phyloP scores from a whole-genome alignment of 2,329 filamentous ascomycete genomes.

The Kalaharituber pfeilii region DNA sequence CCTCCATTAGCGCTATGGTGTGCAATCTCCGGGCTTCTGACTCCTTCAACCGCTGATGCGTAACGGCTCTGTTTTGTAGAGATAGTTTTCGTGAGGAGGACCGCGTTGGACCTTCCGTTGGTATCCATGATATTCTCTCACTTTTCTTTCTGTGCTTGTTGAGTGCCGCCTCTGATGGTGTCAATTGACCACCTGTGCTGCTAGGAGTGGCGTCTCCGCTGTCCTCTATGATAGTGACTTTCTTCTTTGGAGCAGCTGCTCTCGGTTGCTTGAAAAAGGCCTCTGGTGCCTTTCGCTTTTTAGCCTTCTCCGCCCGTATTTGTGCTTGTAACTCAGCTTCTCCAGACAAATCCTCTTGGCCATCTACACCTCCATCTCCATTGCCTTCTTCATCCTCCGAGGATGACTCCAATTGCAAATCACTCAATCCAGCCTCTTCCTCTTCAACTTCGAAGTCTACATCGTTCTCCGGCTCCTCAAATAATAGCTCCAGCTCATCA shows the following conservation, averaged over 20 bases:
- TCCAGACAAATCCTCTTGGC: slow-evolving; percentile 57
- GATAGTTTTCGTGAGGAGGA: slow-evolving; percentile 17
- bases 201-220: slow-evolving; percentile 17
- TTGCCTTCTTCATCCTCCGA: slow-evolving; percentile 58
- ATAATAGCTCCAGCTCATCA: slow-evolving; percentile 46
- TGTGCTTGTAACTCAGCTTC: slow-evolving; percentile 71
- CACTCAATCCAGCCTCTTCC: slow-evolving; percentile 45
- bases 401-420: slow-evolving; percentile 71
- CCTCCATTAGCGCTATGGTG: slow-evolving; percentile 38
- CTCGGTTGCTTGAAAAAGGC: slow-evolving; percentile 41
- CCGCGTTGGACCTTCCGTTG: slow-evolving; percentile 24
- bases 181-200: slow-evolving; percentile 3
- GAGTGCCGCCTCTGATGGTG: slow-evolving; percentile 26
- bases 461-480: slow-evolving; percentile 54
- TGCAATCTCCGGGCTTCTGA: slow-evolving; percentile 31
- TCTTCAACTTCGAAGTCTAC: slow-evolving; percentile 52
- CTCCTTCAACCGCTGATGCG: slow-evolving; percentile 46
- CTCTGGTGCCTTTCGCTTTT: slow-evolving; percentile 68
- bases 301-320: slow-evolving; percentile 40
- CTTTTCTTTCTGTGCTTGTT: slow-evolving; percentile 46
- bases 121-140: slow-evolving; percentile 53
- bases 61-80: slow-evolving; percentile 16
- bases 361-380: slow-evolving; percentile 25
- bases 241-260: slow-evolving; percentile 42
- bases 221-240: slow-evolving; percentile 46